Base-by-base conservation (phyloP, 2,329 filamentous ascomycete genomes). In the Xylariales sp. region DNA sequence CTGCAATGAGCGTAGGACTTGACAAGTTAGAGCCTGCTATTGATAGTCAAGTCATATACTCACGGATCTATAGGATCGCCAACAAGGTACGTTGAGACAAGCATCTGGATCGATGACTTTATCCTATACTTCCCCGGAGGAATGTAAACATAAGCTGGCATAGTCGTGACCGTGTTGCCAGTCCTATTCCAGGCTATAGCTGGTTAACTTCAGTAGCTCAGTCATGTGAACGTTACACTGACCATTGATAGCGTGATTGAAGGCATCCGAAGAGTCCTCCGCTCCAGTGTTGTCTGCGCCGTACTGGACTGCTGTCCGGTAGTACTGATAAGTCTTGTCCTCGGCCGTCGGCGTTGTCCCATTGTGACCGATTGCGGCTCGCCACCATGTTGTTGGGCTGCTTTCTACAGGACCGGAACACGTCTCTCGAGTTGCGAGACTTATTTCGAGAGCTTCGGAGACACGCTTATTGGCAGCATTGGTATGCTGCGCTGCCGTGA, bases 61-160 rank as follows among this genome's bases (percentile, higher is more conserved):
- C 10, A 39, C 24, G 41, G 53, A 42, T 57, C 34, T 15, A 51
- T 40, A 4, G 59, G 48, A 39, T 60, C 56, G n/a, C 59, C 59
- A 31, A 61, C 47, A 8, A 61, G 45, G 18, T 55, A 58, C 10
- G 59, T 62, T 38, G 49, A 51, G 10, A 61, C 57, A 16, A 56
- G 52, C 34, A 58, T 50, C 45, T 59, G 49, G 38, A 62, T 50
- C 9, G 58, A 51, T 32, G 49, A 50, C 19, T 50, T 54, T 39
- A 61, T 52, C 20, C 54, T 53, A 44, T 62, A 61, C 10, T 43
- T 55, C 31, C 59, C 59, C 7, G 51, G 51, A 2, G 56, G 55
- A n/a, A 62, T 47, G 39, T 60, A 61, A 11, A 61, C 44, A 39
- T 54, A 53, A 4, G 51, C 54, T 11, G 54, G 54, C 12, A 43